Evolutionary conservation across 176 grass and related monocot genomes (phyloP), one percentile per base, ranked within the genome.

Genomic region (Urochloa ruziziensis): DNA sequence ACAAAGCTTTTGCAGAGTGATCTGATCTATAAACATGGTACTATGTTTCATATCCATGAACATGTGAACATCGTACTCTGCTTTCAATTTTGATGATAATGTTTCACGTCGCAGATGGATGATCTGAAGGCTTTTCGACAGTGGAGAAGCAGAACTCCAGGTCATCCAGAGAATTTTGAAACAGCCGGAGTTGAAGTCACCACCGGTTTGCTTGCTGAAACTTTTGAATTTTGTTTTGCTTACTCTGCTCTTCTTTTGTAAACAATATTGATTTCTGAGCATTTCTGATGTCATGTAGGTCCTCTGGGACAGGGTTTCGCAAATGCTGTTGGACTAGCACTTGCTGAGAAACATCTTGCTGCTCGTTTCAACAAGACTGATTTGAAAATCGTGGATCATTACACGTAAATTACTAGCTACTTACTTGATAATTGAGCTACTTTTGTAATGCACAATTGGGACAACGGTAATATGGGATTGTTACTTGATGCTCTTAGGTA

Each of bases 151-250:
- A 94, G 58, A 84, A 93, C 95, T 82, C 92, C 95, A 81, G 95
- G 95, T 7, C 95, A 97, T 59, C 95, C 95, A 25, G 95, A 97
- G 77, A 97, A 97, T 53, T 97, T 97, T 29, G 95, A 97, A 86
- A 97, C 95, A 27, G 81, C 84, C 40, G 92, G 95, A 39, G 70
- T 97, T 79, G 95, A 97, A 94, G 95, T 94, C 46, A 97, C 95
- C 2, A 97, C 92, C 0, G 94, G 94, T 97, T 65, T 78, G 53
- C 23, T 24, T 48, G 35, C 65, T 51, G 14, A 69, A 14, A 61
- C 9, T 73, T 79, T 73, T 51, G 32, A 73, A 19, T 13, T 33
- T 21, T 74, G 8, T 51, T 51, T 62, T 32, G 59, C 12, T 7
- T 23, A 21, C 52, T 54, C 19, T 54, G 52, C 52, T 52, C 24